phyloP scores from a whole-genome alignment of 2,329 filamentous ascomycete species.

The Penicillium rolfsii region DNA sequence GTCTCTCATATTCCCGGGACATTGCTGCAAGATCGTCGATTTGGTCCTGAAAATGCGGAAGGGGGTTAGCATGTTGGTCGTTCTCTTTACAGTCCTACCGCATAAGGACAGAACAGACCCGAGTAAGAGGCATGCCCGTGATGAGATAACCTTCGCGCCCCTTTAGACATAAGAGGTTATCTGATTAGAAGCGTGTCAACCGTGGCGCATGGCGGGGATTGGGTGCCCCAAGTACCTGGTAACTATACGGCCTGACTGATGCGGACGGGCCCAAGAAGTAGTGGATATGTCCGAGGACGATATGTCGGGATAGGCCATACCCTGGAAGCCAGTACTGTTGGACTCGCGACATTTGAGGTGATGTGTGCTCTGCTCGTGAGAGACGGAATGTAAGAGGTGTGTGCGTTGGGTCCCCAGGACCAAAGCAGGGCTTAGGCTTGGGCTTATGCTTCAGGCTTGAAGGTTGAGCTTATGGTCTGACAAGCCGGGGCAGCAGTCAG shows the following conservation, averaged over 20 bases:
- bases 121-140: constrained; percentile 50
- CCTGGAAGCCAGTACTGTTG: constrained; percentile 55
- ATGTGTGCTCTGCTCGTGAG: not conserved
- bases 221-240: constrained; percentile 45
- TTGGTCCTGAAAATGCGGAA: constrained; percentile 45
- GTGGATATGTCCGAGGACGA: constrained; percentile 54
- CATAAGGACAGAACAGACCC: constrained; percentile 38
- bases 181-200: constrained; percentile 31
- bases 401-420: not conserved
- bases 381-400: not conserved
- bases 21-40: constrained; percentile 54
- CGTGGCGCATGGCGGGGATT: constrained; percentile 10
- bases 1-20: constrained; percentile 53
- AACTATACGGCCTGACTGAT: constrained; percentile 52
- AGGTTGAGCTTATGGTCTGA: constrained; percentile 4
- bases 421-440: constrained; percentile 1
- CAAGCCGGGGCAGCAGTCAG: constrained; percentile 7
- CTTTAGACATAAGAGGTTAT: constrained; percentile 34
- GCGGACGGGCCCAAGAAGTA: constrained; percentile 54
- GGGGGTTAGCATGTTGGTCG: constrained; percentile 15
- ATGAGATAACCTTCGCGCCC: constrained; percentile 55
- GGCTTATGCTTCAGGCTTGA: not conserved
- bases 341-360: constrained; percentile 39
- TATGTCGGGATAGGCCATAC: constrained; percentile 53
- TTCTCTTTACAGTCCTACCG: constrained; percentile 6